Conservation (phyloP, 2,329 filamentous ascomycete genomes). For the Colletotrichum sansevieriae region DNA sequence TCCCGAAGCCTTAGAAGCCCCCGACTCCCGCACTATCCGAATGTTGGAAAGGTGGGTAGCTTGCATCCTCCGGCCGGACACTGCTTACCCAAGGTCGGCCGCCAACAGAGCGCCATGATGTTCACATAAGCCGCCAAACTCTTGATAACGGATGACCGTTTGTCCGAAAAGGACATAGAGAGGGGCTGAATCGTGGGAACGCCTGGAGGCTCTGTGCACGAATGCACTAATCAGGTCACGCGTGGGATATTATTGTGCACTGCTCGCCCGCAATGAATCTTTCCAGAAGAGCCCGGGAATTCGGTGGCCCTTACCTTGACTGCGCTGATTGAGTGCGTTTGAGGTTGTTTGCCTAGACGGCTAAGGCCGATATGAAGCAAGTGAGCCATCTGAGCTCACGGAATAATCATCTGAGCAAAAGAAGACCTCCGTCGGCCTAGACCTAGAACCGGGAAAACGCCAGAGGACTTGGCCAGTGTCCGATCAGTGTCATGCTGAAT, state of each 20-base stretch:
- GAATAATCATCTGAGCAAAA: conserved; percentile 10
- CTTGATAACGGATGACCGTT: background rate
- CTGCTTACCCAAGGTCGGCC: conserved; percentile 12
- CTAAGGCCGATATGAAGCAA: background rate
- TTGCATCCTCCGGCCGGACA: background rate
- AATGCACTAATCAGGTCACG: conserved; percentile 10
- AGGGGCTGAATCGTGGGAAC: conserved; percentile 2
- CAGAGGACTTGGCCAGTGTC: conserved; percentile 5
- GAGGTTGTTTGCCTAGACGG: conserved; percentile 6
- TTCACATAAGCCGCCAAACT: conserved; percentile 1
- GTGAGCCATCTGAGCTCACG: conserved; percentile 19
- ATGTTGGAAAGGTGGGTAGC: conserved; percentile 19
- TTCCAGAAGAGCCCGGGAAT: conserved; percentile 13
- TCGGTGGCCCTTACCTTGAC: background rate
- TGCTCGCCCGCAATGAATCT: conserved; percentile 15
- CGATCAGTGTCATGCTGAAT: conserved; percentile 17
- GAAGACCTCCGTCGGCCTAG: background rate
- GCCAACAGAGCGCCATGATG: conserved; percentile 21
- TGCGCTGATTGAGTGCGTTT: conserved; percentile 12
- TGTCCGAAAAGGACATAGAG: conserved; percentile 3
- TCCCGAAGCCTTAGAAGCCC: background rate
- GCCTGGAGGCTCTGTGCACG: conserved; percentile 26
- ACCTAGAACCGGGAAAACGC: conserved; percentile 8
- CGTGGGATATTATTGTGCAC: conserved; percentile 13
- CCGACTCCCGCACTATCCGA: conserved; percentile 3